phyloP scores from a whole-genome alignment of 371 early-diverging fungal species.

The Mucor sp. region DNA sequence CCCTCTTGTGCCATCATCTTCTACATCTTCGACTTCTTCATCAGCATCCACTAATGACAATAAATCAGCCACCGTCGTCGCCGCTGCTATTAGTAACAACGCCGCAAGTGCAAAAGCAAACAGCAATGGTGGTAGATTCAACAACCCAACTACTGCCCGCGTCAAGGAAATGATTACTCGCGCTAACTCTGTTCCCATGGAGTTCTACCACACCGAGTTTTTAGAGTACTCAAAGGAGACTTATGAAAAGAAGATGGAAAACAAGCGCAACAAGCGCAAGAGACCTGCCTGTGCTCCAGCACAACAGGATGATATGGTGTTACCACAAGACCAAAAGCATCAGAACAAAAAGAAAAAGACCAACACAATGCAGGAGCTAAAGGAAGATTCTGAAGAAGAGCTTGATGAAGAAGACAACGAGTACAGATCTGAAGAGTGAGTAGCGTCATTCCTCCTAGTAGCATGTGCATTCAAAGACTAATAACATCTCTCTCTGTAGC shows the following conservation, averaged over 20 bases:
- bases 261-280: conserved; percentile 48
- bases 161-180: conserved; percentile 53
- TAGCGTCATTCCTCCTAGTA: background rate
- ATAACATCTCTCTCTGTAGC: background rate
- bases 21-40: conserved; percentile 5
- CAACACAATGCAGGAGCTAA: conserved; percentile 4
- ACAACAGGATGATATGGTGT: conserved; percentile 5
- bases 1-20: conserved; percentile 16
- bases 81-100: conserved; percentile 1
- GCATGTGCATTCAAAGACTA: background rate
- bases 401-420: conserved; percentile 32
- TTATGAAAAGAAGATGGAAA: conserved; percentile 48
- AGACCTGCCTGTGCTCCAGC: conserved; percentile 13
- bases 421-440: conserved; percentile 29
- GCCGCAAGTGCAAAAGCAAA: background rate
- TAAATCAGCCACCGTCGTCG: conserved; percentile 1
- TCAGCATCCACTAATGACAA: background rate
- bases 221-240: conserved; percentile 53
- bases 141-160: conserved; percentile 42
- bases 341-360: conserved; percentile 28
- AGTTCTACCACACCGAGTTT: conserved; percentile 54
- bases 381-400: conserved; percentile 25
- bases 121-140: conserved; percentile 16
- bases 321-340: conserved; percentile 8
- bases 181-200: conserved; percentile 52